Evolutionary conservation across 306 rosid genomes (phyloP), one percentile per base, ranked within the genome.

Genomic region (Oemleria cerasiformis): DNA sequence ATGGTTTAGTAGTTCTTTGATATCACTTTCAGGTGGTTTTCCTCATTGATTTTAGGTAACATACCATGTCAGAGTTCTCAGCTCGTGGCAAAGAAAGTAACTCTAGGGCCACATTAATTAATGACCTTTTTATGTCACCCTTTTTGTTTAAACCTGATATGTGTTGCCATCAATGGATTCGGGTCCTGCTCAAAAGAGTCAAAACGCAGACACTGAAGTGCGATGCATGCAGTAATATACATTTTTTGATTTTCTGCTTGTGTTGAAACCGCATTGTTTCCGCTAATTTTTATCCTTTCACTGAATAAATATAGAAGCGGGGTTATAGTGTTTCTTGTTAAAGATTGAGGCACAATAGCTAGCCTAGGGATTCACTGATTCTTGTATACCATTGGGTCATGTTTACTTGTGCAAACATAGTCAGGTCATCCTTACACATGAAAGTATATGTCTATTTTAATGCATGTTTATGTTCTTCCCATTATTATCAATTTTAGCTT

Each of bases 351-450:
- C 30, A 25, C 34, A 44, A 62, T 13, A 47, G 13, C 70, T 45
- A 34, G 25, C 6, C n/a, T 11, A 9, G 36, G 43, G 48, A 63
- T 64, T 9, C 19, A 9, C 25, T 53, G 17, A 40, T 50, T 16
- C 80, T 70, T 9, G 12, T 16, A 70, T 34, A 39, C 44, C 34
- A 14, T 54, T 40, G 21, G 70, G 58, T 14, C 13, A 41, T 41
- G 4, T 30, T 47, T 25, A 10, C n/a, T 34, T 36, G 72, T 8
- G 8, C 6, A 49, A 25, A 42, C 3, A 12, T 6, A 30, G 12
- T 5, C 14, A n/a, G 3, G 6, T 49, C 42, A 13, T 34, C 40
- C 43, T 3, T 15, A 49, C 14, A 17, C 43, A 30, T 59, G 40
- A 7, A 59, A 59, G 6, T 30, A 59, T 30, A 59, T 21, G 6